Conservation (phyloP, 2,329 filamentous ascomycete species). For the Sporothrix luriei region DNA sequence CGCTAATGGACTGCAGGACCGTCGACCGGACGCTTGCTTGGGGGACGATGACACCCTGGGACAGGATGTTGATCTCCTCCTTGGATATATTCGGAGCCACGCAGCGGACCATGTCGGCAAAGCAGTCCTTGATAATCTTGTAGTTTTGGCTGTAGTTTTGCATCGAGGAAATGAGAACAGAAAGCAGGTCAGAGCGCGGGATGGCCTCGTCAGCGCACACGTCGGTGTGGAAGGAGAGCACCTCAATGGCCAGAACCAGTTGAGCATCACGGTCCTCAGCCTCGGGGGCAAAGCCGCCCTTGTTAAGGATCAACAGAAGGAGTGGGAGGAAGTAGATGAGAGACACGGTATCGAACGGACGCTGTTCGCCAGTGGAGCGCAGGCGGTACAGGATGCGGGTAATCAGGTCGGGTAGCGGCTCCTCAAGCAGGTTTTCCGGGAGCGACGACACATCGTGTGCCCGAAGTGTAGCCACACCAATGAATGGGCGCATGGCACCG, state of each 20-base stretch:
- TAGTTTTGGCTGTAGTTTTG: conserved; percentile 90
- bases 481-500: conserved; percentile 75
- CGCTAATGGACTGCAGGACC: conserved; percentile 84
- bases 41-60: conserved; percentile 75
- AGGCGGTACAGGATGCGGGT: conserved; percentile 89
- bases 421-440: conserved; percentile 70
- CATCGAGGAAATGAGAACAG: conserved; percentile 76
- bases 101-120: conserved; percentile 81
- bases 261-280: conserved; percentile 86
- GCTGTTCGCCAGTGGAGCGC: conserved; percentile 86
- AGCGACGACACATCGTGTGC: conserved; percentile 74
- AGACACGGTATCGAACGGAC: conserved; percentile 87
- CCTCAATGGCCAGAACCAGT: conserved; percentile 82
- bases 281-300: conserved; percentile 73
- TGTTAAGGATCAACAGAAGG: conserved; percentile 74
- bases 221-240: conserved; percentile 84
- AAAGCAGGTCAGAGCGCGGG: conserved; percentile 73
- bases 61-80: conserved; percentile 73
- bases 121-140: conserved; percentile 89
- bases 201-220: conserved; percentile 74
- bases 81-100: conserved; percentile 77
- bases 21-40: conserved; percentile 80
- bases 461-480: conserved; percentile 84
- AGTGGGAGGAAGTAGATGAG: conserved; percentile 86
- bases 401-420: conserved; percentile 80